Conservation (phyloP, 257 asterid species). For the Coffea canephora region DNA sequence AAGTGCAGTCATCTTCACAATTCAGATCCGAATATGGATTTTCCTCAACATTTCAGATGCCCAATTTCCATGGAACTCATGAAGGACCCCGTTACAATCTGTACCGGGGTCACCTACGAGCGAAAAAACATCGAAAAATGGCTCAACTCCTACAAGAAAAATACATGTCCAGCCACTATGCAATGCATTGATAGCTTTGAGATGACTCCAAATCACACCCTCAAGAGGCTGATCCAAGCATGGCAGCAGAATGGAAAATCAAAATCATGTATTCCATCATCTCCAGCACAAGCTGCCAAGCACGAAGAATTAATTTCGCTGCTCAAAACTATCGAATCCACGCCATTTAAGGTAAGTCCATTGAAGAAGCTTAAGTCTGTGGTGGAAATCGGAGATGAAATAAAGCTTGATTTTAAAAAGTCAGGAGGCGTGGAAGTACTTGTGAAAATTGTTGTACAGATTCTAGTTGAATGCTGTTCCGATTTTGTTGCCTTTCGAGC, state of each 20-base stretch:
- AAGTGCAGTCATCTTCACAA: background rate
- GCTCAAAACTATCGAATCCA: conserved; percentile 47
- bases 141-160: conserved; percentile 61
- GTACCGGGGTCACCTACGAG: conserved; percentile 88
- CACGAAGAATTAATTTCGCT: conserved; percentile 48
- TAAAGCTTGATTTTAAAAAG: conserved; percentile 46
- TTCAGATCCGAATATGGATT: conserved; percentile 36
- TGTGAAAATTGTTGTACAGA: conserved; percentile 50
- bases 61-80: conserved; percentile 96
- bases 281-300: conserved; percentile 16
- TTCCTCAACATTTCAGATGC: conserved; percentile 75
- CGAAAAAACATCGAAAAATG: conserved; percentile 67
- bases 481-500: conserved; percentile 63
- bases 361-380: conserved; percentile 46
- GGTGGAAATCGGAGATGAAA: conserved; percentile 41
- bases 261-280: conserved; percentile 16
- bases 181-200: conserved; percentile 41
- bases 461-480: conserved; percentile 38
- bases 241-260: conserved; percentile 39
- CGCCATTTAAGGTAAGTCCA: conserved; percentile 70
- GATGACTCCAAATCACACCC: conserved; percentile 78
- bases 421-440: conserved; percentile 63
- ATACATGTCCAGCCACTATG: conserved; percentile 88
- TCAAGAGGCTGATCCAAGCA: conserved; percentile 54
- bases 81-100: conserved; percentile 82